Percentiles rank a stretch among this genome's conserved stretches.
Conservation (phyloP, 495 filamentous ascomycete genomes). For the Penicillium subrubescens region DNA sequence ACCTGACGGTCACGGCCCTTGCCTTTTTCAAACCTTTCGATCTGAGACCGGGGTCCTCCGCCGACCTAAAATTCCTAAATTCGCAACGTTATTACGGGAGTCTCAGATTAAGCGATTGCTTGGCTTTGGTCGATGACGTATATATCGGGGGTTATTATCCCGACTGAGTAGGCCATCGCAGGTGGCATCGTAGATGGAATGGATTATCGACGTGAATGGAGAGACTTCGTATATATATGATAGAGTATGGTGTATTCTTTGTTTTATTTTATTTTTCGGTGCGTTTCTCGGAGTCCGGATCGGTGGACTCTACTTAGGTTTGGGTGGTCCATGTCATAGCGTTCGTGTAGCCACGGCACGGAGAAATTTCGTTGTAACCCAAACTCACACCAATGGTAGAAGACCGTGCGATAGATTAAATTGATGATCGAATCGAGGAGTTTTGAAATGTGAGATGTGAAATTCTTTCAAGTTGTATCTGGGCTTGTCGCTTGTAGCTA, state of each 20-base stretch:
- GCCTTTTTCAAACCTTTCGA: slow-evolving; percentile 1
- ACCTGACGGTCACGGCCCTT: not conserved
- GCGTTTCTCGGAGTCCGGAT: not conserved
- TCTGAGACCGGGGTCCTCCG: slow-evolving; percentile 31
- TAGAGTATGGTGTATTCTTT: not conserved
- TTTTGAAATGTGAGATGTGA: too few species aligned
- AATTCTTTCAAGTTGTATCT: not conserved
- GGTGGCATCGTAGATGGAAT: too few species aligned
- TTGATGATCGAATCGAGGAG: too few species aligned
- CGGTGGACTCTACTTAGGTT: not conserved
- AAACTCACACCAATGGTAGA: not conserved
- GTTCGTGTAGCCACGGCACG: not conserved
- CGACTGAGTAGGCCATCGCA: not conserved
- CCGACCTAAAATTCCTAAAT: slow-evolving; percentile 15
- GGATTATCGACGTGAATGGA: too few species aligned
- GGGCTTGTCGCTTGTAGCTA: not conserved
- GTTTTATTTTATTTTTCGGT: not conserved
- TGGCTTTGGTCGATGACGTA: slow-evolving; percentile 20
- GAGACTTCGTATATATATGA: not conserved
- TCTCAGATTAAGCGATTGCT: slow-evolving; percentile 25
- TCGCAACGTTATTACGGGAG: slow-evolving; percentile 15
- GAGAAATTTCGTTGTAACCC: not conserved
- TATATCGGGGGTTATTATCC: not conserved
- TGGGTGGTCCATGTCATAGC: not conserved
- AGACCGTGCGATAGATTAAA: not conserved